phyloP scores from a whole-genome alignment of 306 rosid species.

The Quercus cerris region DNA sequence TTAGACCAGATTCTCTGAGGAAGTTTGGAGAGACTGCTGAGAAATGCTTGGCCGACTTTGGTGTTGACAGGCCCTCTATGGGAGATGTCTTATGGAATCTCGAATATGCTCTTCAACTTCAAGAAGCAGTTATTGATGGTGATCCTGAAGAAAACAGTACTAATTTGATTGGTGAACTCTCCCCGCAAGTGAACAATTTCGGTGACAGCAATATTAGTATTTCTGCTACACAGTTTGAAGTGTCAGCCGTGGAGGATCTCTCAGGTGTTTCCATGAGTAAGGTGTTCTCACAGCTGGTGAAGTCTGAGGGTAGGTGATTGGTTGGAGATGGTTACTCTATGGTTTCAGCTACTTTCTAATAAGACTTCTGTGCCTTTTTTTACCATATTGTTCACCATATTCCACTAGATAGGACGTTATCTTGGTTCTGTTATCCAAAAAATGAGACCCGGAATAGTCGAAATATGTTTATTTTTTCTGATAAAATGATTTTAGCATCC shows the following conservation, averaged over 20 bases:
- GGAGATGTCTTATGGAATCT: slow-evolving; percentile 90
- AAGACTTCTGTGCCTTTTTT: slow-evolving; percentile 20
- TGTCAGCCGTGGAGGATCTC: slow-evolving; percentile 56
- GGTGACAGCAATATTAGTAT: slow-evolving; percentile 28
- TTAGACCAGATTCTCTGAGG: slow-evolving; percentile 72
- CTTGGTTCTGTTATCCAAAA: not conserved
- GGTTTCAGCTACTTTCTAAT: slow-evolving; percentile 15
- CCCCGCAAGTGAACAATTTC: slow-evolving; percentile 74
- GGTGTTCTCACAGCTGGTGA: slow-evolving; percentile 87
- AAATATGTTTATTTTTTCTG: slow-evolving; percentile 15
- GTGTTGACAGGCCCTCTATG: slow-evolving; percentile 85
- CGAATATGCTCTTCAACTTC: slow-evolving; percentile 84
- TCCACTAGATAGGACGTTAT: not conserved
- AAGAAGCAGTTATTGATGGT: slow-evolving; percentile 60
- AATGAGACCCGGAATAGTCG: not conserved
- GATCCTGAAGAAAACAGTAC: slow-evolving; percentile 86
- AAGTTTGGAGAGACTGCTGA: slow-evolving; percentile 89
- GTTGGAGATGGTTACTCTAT: not conserved
- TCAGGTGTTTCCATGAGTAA: slow-evolving; percentile 90
- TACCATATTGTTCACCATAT: slow-evolving; percentile 3
- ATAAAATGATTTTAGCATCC: slow-evolving; percentile 1
- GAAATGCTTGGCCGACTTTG: slow-evolving; percentile 81
- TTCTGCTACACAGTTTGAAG: slow-evolving; percentile 42
- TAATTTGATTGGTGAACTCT: slow-evolving; percentile 79
- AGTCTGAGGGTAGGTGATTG: slow-evolving; percentile 76